Conservation (phyloP, 768 basidiomycete genomes). For the Boletus rubescentipes region DNA sequence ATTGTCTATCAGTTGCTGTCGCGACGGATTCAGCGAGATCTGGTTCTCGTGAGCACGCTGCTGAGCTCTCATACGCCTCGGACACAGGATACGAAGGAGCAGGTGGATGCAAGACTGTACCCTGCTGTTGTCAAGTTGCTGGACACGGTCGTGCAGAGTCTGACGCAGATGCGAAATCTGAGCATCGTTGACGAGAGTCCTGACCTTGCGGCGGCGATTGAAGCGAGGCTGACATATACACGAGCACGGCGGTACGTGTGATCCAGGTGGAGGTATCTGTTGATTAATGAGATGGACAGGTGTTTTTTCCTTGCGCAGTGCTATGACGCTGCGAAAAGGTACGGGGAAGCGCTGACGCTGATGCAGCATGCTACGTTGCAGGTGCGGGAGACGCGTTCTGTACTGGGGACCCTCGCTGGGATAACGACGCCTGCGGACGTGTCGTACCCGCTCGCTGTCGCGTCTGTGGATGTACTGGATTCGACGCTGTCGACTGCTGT, state of each 20-base stretch:
- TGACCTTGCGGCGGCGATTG: conserved; percentile 75
- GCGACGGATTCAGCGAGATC: conserved; percentile 85
- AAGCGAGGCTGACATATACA: conserved; percentile 71
- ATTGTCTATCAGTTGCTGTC: conserved; percentile 86
- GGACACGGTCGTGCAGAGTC: conserved; percentile 81
- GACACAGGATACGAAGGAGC: conserved; percentile 34
- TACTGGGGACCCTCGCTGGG: conserved; percentile 45
- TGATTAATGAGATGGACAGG: conserved; percentile 36
- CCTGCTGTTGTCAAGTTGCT: conserved; percentile 87
- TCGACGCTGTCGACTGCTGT: conserved; percentile 45
- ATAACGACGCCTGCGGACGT: conserved; percentile 38
- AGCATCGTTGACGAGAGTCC: conserved; percentile 88
- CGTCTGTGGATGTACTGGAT: conserved; percentile 54
- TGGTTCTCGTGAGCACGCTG: conserved; percentile 70
- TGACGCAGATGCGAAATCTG: conserved; percentile 80
- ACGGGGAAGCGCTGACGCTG: conserved; percentile 70
- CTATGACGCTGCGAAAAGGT: conserved; percentile 67
- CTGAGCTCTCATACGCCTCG: conserved; percentile 44
- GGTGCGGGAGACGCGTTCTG: conserved; percentile 67
- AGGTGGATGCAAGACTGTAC: conserved; percentile 71
- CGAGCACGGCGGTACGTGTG: conserved; percentile 67
- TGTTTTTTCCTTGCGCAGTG: conserved; percentile 76
- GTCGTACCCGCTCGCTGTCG: conserved; percentile 55
- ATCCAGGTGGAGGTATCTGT: not conserved
- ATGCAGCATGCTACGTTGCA: conserved; percentile 71